Base-by-base conservation (phyloP, 805 yeast species). In the Wickerhamomyces canadensis region DNA sequence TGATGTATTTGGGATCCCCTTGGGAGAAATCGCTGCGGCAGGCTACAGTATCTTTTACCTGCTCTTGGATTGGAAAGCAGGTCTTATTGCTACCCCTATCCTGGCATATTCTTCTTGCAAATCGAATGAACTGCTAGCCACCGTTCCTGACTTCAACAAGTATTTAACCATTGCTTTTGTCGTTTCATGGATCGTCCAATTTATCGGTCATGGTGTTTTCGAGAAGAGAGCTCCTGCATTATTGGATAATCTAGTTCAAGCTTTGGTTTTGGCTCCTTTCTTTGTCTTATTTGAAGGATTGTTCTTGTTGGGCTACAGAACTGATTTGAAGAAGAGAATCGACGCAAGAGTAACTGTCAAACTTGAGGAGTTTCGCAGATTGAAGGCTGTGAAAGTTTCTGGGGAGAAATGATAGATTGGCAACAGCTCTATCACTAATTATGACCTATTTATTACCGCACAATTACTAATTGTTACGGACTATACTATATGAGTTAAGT, bases 171-270 rank as follows among this genome's bases (percentile, higher is more conserved):
- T 38, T 1, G 48, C 74, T 14, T 84, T 82, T 55, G 55, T 70
- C 0, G 26, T 63, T 2, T 64, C 84, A 9, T 91, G 98, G 98
- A 51, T 78, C 13, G 78, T 76, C 6, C 98, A 93, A 52, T 88
- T 91, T 58, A 67, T 81, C 34, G 96, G 97, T 4, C 98, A 93
- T 55, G 91, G 84, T 2, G 67, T 73, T 10, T 84, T 78, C 53
- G 98, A 91, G 55, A 70, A 69, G 42, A 68, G 86, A 29, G 84
- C 88, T 0, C 98, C 98, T 0, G 96, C 98, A 0, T 60, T 91
- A 36, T 57, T 86, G 28, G 96, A 89, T 51, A 89, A 81, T 54
- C 64, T 87, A 31, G 62, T 80, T 5, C 97, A 88, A 54, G 93
- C 97, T 5, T 57, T 91, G 15, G 87, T 91, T 0, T 65, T 89